Evolutionary conservation across 345 rosid species (phyloP).

Genomic region (Eucalyptus erythrocorys): DNA sequence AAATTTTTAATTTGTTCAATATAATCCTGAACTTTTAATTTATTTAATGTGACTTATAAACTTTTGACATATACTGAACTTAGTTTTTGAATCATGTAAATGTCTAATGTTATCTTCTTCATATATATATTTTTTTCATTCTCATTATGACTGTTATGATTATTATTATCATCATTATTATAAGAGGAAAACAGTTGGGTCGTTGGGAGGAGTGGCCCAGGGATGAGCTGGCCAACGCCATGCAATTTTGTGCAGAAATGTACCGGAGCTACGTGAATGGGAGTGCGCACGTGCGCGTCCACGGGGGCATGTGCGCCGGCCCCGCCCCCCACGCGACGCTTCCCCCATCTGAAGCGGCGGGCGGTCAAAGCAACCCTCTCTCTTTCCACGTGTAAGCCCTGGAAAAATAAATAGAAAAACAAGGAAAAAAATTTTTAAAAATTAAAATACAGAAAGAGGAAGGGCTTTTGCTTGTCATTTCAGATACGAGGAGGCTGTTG

Average conservation of each 20-base stretch:
- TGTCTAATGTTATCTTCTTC: neutral
- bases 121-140: too few relatives aligned
- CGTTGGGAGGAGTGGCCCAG: neutral
- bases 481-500: neutral
- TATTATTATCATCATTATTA: too few relatives aligned
- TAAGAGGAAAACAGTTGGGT: neutral
- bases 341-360: neutral
- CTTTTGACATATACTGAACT: rapidly evolving
- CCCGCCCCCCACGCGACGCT: neutral
- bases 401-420: neutral
- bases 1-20: rapidly evolving
- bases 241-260: neutral
- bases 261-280: neutral
- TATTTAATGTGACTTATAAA: rapidly evolving
- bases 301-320: neutral
- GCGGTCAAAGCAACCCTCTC: neutral
- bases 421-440: neutral
- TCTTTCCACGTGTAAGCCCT: neutral
- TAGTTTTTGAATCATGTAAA: too few relatives aligned
- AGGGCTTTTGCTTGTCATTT: neutral
- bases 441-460: neutral
- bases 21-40: too few relatives aligned
- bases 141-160: too few relatives aligned
- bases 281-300: neutral
- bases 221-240: neutral